Conservation (phyloP, 202 grass and related monocot genomes). For the Schoenoplectus tabernaemontani region DNA sequence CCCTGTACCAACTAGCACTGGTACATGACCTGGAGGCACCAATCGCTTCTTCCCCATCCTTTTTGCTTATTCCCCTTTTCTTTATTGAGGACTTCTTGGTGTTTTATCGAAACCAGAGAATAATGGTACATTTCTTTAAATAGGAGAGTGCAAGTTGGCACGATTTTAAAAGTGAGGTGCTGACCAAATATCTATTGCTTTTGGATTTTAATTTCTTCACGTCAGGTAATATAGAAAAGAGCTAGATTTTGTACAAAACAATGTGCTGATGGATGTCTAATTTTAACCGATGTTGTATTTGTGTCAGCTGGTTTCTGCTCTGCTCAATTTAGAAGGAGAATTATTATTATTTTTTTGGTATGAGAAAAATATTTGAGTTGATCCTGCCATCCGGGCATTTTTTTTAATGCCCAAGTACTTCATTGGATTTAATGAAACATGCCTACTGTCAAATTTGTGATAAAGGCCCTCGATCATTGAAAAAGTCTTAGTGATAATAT, state of each 20-base stretch:
- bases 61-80: not conserved
- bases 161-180: not conserved
- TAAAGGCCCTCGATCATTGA: not conserved
- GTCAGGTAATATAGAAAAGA: not conserved
- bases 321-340: not conserved
- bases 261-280: not conserved
- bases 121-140: not conserved
- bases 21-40: slow-evolving; percentile 35
- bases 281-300: not conserved
- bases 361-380: not conserved
- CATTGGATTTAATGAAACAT: not conserved
- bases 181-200: not conserved
- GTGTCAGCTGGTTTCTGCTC: not conserved
- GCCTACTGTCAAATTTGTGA: not conserved
- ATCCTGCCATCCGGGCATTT: not conserved
- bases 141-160: slow-evolving; percentile 6
- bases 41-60: slow-evolving; percentile 22
- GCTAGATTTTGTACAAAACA: not conserved
- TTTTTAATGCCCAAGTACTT: not conserved
- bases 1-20: slow-evolving; percentile 45
- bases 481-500: not conserved
- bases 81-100: not conserved
- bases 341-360: not conserved
- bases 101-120: slow-evolving; percentile 2
- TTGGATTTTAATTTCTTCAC: not conserved